Conservation (phyloP, 2,329 filamentous ascomycete genomes). For the Talaromyces sp. region DNA sequence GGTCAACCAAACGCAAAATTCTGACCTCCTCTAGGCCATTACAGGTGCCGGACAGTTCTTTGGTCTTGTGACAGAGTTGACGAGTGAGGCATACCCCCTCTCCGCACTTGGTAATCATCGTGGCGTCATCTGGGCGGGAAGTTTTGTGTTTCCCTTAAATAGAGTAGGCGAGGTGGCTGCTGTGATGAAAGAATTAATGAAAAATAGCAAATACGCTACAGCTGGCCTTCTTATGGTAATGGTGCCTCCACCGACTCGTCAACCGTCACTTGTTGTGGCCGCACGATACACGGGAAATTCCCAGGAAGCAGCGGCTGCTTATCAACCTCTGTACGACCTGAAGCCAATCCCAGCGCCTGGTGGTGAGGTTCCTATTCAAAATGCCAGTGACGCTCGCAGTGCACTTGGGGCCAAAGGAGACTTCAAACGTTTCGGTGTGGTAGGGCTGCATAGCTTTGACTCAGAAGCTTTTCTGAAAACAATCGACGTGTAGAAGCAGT, state of each 20-base stretch:
- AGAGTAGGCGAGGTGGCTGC: neutral
- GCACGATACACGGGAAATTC: conserved; percentile 20
- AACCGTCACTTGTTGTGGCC: conserved; percentile 24
- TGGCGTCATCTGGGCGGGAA: conserved; percentile 21
- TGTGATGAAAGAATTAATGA: conserved; percentile 10
- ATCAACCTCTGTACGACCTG: conserved; percentile 21
- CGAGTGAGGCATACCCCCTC: conserved; percentile 3
- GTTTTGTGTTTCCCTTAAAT: conserved; percentile 8
- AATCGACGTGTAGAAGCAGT: conserved; percentile 17
- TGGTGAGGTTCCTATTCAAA: conserved; percentile 11
- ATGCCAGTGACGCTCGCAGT: conserved; percentile 19
- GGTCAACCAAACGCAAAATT: conserved; percentile 26
- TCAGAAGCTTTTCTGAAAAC: conserved; percentile 13
- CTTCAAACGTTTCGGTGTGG: conserved; percentile 22
- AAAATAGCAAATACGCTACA: conserved; percentile 12
- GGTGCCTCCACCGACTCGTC: conserved; percentile 28
- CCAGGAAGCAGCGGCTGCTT: conserved; percentile 17
- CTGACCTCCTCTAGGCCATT: conserved; percentile 25
- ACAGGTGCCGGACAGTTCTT: conserved; percentile 34
- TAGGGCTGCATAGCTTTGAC: conserved; percentile 24
- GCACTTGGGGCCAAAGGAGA: conserved; percentile 20
- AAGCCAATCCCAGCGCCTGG: conserved; percentile 15
- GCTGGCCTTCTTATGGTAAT: conserved; percentile 21
- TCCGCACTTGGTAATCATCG: neutral
- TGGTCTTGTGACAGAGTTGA: conserved; percentile 28